Percentiles rank a stretch among this genome's conserved stretches.
These are phyloP conservation scores for Pichia sp. DNA, from an alignment of 1,139 yeast genomes.

Conservation along the genomic window DNA sequence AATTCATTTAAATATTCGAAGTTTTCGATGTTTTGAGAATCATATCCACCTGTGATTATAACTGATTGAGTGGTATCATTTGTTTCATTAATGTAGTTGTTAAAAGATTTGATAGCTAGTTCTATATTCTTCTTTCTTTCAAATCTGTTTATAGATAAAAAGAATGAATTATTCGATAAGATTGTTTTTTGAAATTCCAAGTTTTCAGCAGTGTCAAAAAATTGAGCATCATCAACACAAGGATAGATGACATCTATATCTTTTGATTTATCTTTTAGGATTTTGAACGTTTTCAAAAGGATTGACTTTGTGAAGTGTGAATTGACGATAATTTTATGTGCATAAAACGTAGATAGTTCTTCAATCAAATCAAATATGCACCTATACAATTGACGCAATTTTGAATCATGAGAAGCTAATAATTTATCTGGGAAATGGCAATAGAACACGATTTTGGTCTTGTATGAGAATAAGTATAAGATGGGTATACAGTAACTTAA, in stretches of 20 bases:
- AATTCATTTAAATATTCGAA: constrained; percentile 63
- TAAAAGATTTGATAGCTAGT: constrained; percentile 57
- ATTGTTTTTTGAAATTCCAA: neutral
- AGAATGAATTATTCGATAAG: constrained; percentile 30
- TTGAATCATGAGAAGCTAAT: constrained; percentile 52
- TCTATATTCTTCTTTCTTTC: constrained; percentile 80
- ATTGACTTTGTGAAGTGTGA: constrained; percentile 73
- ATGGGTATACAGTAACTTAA: constrained; percentile 80
- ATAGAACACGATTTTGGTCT: constrained; percentile 59
- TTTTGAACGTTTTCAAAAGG: constrained; percentile 56
- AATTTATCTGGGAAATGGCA: constrained; percentile 95
- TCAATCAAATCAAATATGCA: constrained; percentile 77
- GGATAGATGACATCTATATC: constrained; percentile 72
- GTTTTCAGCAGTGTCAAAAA: constrained; percentile 16
- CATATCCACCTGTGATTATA: constrained; percentile 90
- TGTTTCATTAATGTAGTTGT: constrained; percentile 20
- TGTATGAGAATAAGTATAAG: constrained; percentile 42
- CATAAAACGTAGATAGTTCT: constrained; percentile 66
- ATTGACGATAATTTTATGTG: constrained; percentile 82
- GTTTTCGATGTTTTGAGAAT: constrained; percentile 67
- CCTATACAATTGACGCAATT: constrained; percentile 60
- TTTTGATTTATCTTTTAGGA: constrained; percentile 36
- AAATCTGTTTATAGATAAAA: constrained; percentile 79
- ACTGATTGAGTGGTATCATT: constrained; percentile 35
- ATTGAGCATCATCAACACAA: constrained; percentile 51